A percentile compares a stretch with the other conserved stretches of the same genome.
phyloP scores from a whole-genome alignment of 306 rosid species.

The Lablab purpureus region DNA sequence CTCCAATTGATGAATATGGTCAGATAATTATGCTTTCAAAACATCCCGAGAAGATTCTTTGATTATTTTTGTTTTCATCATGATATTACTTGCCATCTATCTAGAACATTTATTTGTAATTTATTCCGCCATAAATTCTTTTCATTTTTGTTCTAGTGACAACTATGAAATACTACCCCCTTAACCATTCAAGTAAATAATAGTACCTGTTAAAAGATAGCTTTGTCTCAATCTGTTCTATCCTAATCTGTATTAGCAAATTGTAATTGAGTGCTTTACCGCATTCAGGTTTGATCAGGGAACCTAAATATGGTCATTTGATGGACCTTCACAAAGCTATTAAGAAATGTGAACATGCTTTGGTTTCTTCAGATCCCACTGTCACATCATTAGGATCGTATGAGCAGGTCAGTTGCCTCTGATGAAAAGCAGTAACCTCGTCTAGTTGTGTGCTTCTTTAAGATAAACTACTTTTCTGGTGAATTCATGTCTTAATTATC shows the following conservation, averaged over 20 bases:
- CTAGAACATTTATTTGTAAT: background rate
- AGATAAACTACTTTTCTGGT: slow-evolving; percentile 8
- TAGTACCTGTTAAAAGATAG: background rate
- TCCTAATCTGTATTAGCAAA: background rate
- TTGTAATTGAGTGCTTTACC: slow-evolving; percentile 35
- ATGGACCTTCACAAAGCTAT: slow-evolving; percentile 87
- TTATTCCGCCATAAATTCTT: background rate
- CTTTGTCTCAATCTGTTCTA: slow-evolving; percentile 3
- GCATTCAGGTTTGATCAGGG: slow-evolving; percentile 78
- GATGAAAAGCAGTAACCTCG: slow-evolving; percentile 14
- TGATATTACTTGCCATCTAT: slow-evolving; percentile 7
- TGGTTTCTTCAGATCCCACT: slow-evolving; percentile 85
- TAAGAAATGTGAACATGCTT: slow-evolving; percentile 78
- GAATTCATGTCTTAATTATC: slow-evolving; percentile 37
- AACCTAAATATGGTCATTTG: slow-evolving; percentile 90
- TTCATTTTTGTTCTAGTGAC: slow-evolving; percentile 1
- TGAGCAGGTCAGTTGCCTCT: slow-evolving; percentile 69
- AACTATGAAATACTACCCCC: background rate
- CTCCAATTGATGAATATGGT: slow-evolving; percentile 98
- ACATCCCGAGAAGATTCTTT: background rate
- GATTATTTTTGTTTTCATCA: slow-evolving; percentile 16
- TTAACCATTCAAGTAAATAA: background rate
- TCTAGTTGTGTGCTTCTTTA: slow-evolving; percentile 3
- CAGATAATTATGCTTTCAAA: slow-evolving; percentile 45
- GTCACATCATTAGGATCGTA: slow-evolving; percentile 78